Percentiles rank a stretch among this genome's conserved stretches.
Evolutionary conservation across 2,329 filamentous ascomycete species (phyloP).

Genomic region (Venturia carpophila): DNA sequence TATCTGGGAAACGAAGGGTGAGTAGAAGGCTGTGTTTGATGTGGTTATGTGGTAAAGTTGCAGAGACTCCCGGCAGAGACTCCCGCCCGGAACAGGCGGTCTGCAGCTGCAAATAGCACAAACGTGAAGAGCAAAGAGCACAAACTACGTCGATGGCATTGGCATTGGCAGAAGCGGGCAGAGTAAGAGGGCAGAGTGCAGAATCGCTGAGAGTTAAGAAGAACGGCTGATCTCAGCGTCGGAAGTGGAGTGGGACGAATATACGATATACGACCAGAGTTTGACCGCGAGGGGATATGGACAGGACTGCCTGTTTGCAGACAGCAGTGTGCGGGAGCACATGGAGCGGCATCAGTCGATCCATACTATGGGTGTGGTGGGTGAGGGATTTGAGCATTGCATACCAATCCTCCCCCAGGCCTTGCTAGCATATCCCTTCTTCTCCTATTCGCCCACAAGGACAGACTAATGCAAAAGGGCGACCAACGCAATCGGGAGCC

Average conservation of each 20-base stretch:
- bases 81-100: slow-evolving; percentile 3
- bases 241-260: background rate
- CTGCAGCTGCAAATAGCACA: background rate
- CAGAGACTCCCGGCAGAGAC: too few relatives aligned
- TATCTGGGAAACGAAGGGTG: background rate
- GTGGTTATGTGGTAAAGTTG: too few relatives aligned
- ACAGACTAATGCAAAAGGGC: slow-evolving; percentile 5
- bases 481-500: background rate
- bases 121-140: background rate
- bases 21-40: background rate
- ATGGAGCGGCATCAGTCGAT: slow-evolving; percentile 5
- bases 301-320: background rate
- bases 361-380: background rate
- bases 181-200: background rate
- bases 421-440: slow-evolving; percentile 4
- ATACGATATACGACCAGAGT: background rate
- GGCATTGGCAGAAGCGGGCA: background rate
- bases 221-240: background rate
- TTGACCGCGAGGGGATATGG: background rate
- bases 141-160: slow-evolving; percentile 5
- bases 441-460: background rate
- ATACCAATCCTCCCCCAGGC: background rate
- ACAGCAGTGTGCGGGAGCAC: background rate
- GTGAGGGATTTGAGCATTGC: slow-evolving; percentile 7
- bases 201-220: background rate